Base-by-base conservation (phyloP, 441 rosid species). In the Populus hybrid region DNA sequence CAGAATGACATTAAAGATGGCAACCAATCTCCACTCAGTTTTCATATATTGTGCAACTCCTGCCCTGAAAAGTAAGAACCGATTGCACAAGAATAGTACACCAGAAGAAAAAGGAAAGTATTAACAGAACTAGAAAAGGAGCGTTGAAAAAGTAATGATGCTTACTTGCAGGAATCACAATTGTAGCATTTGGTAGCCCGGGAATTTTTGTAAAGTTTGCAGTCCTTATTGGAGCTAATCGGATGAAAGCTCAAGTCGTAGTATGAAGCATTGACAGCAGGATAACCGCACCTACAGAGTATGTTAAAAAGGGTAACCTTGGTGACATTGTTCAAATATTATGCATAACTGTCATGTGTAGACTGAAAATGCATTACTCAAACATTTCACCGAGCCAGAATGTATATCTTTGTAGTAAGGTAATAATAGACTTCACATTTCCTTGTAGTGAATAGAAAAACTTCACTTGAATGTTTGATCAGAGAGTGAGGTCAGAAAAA, bases 41-140 rank as follows among this genome's bases (percentile, higher is more conserved):
- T 91, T 93, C 98, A 93, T 91, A 88, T 91, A 93, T 73, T 95
- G 94, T 73, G 98, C 98, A 70, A 93, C 98, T 78, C 98, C 98
- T 19, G 98, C 98, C 90, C 98, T 95, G 80, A 16, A 69, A 69
- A 42, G 67, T 14, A 38, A 38, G 34, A 35, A 28, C 24, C 61
- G 23, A 64, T 26, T 3, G 24, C 26, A 50, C 18, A 10, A 73
- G 40, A 57, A 34, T 19, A 64, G 24, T 35, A 61, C 4, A 24
- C 9, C 21, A 12, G 68, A 64, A 53, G 71, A 28, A 42, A 32
- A 42, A 23, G 28, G 78, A 61, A 35, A 72, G 26, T 28, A 2
- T 18, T 5, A 50, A 76, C 9, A 32, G 4, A 3, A 12, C 34
- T n/a, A 38, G n/a, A 26, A 57, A 32, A 12, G 19, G 38, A 74